Base-by-base conservation (phyloP, 2,329 filamentous ascomycete species). In the Arthrinium puccinioides region DNA sequence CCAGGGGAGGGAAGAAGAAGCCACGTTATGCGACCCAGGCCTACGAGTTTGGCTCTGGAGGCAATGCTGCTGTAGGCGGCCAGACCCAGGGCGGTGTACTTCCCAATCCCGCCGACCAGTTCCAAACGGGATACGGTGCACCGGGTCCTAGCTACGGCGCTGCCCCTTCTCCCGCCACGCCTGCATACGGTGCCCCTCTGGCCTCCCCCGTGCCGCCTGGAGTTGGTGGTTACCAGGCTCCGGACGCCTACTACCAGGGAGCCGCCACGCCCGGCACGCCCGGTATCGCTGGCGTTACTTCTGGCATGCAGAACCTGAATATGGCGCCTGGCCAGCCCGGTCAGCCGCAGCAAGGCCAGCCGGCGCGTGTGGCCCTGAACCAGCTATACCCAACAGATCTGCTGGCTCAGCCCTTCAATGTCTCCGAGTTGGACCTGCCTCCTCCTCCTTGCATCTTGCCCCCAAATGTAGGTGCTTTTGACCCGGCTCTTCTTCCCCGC, bases 331-430 rank as follows among this genome's bases (percentile, higher is more conserved):
- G 23, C 4, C 69, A 74, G 45, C 67, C 69, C 34, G 70, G 68
- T 43, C 31, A 33, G 21, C 31, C 21, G 21, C 31, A 33, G 21
- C n/a, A n/a, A n/a, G 63, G 56, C 44, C 61, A 63, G 46, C 62
- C 64, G 41, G 62, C 67, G 35, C 65, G 69, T 49, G 70, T 66
- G 49, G 69, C 66, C 50, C 67, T 95, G 49, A 97, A 96, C 64
- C 87, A 90, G 64, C 77, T 97, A 42, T 90, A 92, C 59, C 86
- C 89, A 14, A 90, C 88, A 29, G 92, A 98, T 58, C 74, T 98
- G 43, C 74, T 95, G 53, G 87, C 84, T 51, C 87, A 94, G 63
- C 89, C 90, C 19, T 94, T 98, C 67, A 90, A 94, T 58, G 88
- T 94, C 50, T 80, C 84, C 34, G 92, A 97, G 67, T 68, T 98